Percentiles rank a stretch among this genome's conserved stretches.
Evolutionary conservation across 2,329 filamentous ascomycete genomes (phyloP).

Genomic region (Penicillium sp.): DNA sequence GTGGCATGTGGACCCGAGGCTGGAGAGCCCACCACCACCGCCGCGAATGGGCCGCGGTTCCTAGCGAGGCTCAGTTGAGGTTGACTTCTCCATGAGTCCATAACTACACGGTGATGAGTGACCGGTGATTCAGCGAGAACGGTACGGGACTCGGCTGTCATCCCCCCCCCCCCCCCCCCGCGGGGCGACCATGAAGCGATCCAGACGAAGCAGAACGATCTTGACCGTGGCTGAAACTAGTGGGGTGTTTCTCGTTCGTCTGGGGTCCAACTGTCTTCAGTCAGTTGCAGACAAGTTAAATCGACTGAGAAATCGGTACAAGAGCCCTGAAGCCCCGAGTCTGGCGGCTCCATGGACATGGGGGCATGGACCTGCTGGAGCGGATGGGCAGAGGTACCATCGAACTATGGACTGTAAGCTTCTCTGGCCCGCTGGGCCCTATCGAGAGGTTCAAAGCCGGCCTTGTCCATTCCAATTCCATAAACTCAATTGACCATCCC

Average conservation of each 20-base stretch:
- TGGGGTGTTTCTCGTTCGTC: too few relatives aligned
- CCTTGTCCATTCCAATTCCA: neutral
- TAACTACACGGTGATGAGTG: too few relatives aligned
- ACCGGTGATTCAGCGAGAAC: too few relatives aligned
- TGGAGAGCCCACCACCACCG: constrained; percentile 16
- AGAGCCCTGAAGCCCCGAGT: too few relatives aligned
- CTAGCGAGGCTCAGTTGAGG: neutral
- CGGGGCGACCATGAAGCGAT: too few relatives aligned
- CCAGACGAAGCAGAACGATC: neutral
- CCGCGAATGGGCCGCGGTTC: constrained; percentile 1
- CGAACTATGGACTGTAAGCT: neutral
- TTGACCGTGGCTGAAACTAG: neutral
- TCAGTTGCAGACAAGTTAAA: too few relatives aligned
- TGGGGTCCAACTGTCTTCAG: too few relatives aligned
- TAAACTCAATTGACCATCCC: neutral
- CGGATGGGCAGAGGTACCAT: neutral
- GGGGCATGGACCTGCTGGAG: neutral
- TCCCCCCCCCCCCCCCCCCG: too few relatives aligned
- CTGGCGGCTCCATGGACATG: neutral
- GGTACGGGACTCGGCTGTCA: too few relatives aligned
- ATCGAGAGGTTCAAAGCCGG: neutral
- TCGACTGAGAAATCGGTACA: too few relatives aligned
- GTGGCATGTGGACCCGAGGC: constrained; percentile 19
- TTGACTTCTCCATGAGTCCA: too few relatives aligned
- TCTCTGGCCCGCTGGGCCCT: too few relatives aligned